Evolutionary conservation across 2,329 filamentous ascomycete species (phyloP).

Genomic region (Ophiostoma populinum): DNA sequence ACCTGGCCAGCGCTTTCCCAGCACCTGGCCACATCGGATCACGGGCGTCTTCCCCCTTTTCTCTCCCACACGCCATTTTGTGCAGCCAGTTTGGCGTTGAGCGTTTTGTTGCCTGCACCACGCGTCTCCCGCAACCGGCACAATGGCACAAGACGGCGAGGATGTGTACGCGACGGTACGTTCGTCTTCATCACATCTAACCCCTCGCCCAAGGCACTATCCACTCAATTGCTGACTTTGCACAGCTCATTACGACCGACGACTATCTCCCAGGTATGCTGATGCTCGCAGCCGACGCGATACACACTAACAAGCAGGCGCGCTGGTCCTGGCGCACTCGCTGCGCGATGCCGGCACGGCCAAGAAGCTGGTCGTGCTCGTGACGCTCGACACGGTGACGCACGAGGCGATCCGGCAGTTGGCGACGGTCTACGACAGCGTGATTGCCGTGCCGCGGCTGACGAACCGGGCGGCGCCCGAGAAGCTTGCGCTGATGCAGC

Average conservation of each 20-base stretch:
- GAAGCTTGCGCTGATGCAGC: constrained; percentile 84
- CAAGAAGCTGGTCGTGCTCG: constrained; percentile 71
- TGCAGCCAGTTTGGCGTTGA: too few relatives aligned
- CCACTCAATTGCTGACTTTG: constrained; percentile 3
- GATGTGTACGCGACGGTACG: constrained; percentile 41
- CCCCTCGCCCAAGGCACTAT: too few relatives aligned
- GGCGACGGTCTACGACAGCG: constrained; percentile 69
- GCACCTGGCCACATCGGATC: not conserved
- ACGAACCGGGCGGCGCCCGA: constrained; percentile 51
- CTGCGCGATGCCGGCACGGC: constrained; percentile 75
- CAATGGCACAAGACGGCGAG: constrained; percentile 25
- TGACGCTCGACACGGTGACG: constrained; percentile 66
- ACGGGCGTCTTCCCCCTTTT: not conserved
- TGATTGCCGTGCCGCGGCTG: constrained; percentile 70
- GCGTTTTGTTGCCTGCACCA: not conserved
- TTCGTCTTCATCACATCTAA: not conserved
- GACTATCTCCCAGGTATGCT: constrained; percentile 71
- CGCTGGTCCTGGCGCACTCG: constrained; percentile 84
- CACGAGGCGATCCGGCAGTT: constrained; percentile 61
- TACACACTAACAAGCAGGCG: constrained; percentile 37
- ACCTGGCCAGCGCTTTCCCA: not conserved
- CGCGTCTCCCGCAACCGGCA: constrained; percentile 10
- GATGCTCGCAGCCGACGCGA: not conserved
- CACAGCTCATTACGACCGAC: constrained; percentile 79
- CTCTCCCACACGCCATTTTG: too few relatives aligned